These are phyloP conservation scores for Arthroderma sp. DNA, from an alignment of 2,329 filamentous ascomycete genomes.

Conservation along the genomic window DNA sequence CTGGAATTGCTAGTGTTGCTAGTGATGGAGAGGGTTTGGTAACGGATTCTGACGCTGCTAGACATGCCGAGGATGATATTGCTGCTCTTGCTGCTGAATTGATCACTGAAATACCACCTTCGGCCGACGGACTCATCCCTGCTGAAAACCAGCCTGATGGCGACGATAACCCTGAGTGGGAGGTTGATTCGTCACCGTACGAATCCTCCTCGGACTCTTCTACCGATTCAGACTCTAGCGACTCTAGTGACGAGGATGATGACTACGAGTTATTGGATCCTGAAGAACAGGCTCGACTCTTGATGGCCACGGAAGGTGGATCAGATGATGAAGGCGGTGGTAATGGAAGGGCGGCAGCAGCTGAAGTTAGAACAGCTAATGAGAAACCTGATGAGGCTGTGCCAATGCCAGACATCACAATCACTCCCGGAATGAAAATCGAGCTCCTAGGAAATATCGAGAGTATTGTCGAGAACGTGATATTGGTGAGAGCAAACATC, in stretches of 20 bases:
- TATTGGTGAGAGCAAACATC: constrained; percentile 65
- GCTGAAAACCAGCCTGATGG: constrained; percentile 13
- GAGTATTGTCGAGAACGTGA: constrained; percentile 62
- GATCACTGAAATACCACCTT: constrained; percentile 4
- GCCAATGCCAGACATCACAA: constrained; percentile 64
- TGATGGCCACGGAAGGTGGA: constrained; percentile 71
- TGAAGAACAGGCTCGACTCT: constrained; percentile 68
- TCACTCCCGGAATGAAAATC: constrained; percentile 66
- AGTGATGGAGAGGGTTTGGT: not conserved
- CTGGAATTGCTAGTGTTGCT: not conserved
- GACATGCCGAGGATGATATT: not conserved
- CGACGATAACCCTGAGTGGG: constrained; percentile 59
- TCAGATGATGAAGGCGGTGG: constrained; percentile 70
- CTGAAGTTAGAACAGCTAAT: constrained; percentile 66
- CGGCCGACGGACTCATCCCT: not conserved
- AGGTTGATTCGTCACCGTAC: constrained; percentile 65
- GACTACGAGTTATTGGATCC: constrained; percentile 63
- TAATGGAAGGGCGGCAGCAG: constrained; percentile 29
- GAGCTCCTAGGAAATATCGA: constrained; percentile 64
- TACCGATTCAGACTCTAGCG: constrained; percentile 50
- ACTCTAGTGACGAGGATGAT: constrained; percentile 45
- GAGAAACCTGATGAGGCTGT: constrained; percentile 54
- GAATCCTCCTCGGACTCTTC: constrained; percentile 45
- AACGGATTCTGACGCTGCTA: not conserved
- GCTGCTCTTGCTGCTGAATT: constrained; percentile 1